Evolutionary conservation across 2,329 filamentous ascomycete species (phyloP).

Genomic region (Aspergillus neotritici): DNA sequence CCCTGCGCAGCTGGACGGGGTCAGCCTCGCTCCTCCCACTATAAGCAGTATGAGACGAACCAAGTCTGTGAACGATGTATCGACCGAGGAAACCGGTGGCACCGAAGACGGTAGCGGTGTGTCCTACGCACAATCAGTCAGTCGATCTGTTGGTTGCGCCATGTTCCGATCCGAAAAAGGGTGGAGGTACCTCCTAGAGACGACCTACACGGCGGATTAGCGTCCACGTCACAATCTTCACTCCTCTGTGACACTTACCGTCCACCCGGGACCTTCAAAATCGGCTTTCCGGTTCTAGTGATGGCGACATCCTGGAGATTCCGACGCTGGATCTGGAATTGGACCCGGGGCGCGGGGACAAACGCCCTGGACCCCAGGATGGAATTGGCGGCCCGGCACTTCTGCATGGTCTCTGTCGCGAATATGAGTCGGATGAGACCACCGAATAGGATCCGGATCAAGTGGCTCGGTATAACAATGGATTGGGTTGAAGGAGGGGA

Average conservation of each 20-base stretch:
- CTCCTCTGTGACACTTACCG: conserved; percentile 54
- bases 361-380: conserved; percentile 36
- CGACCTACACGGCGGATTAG: conserved; percentile 51
- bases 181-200: conserved; percentile 69
- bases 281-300: conserved; percentile 92
- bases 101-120: conserved; percentile 96
- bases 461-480: conserved; percentile 16
- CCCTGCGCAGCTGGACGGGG: conserved; percentile 68
- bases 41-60: conserved; percentile 41
- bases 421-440: conserved; percentile 22
- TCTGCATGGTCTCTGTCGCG: conserved; percentile 40
- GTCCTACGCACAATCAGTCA: conserved; percentile 52
- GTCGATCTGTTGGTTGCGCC: conserved; percentile 23
- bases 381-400: conserved; percentile 40
- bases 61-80: conserved; percentile 95
- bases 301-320: conserved; percentile 77
- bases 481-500: conserved; percentile 21
- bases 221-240: conserved; percentile 4
- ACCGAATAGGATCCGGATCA: conserved; percentile 19
- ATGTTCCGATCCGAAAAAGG: conserved; percentile 11
- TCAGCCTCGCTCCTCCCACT: conserved; percentile 28
- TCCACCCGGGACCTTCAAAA: conserved; percentile 82
- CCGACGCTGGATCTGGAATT: conserved; percentile 43
- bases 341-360: conserved; percentile 32
- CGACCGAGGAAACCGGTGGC: conserved; percentile 92